Base-by-base conservation (phyloP, 1,284 basidiomycete species). In the Rhodofomes roseus region DNA sequence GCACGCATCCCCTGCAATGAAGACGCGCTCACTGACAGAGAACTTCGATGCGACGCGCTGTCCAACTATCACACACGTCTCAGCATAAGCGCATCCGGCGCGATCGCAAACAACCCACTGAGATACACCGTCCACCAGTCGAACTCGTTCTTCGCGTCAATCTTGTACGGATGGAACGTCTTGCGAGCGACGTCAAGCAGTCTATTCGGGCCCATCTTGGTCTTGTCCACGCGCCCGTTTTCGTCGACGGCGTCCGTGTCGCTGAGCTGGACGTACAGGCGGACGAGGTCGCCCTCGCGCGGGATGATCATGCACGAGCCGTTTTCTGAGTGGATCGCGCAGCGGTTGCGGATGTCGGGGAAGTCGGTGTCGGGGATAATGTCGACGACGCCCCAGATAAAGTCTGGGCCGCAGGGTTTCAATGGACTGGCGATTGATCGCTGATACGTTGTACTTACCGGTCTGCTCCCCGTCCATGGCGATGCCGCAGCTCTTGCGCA, bases 71-170 rank as follows among this genome's bases (percentile, higher is more conserved):
- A 9, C 18, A 11, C 31, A 29, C 8, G 18, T 11, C 11, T 55
- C 22, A 62, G 39, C 14, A 3, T 1, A 11, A 2, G 44, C 22
- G n/a, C 31, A 20, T 20, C 11, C 22, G n/a, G 9, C 16, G 20
- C 18, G 9, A 34, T 22, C 4, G 6, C 23, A n/a, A 7, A 5
- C 29, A 31, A 70, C 74, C 56, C 50, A 76, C 76, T 87, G 63
- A 81, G 81, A 65, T 92, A 93, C 27, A 90, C 77, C 0, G 89
- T 92, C 86, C 87, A 94, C 92, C 92, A 95, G 43, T 91, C 84
- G 25, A 90, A 78, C 14, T 75, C 72, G 25, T 84, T 76, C 2
- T 82, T 80, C 14, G 81, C 79, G 5, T 81, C 74, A 44, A 95
- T 79, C 11, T 71, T 78, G 71, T 85, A 95, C 1, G 93, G 93